Conservation (phyloP, 768 basidiomycete species). For the Cyathus striatus region DNA sequence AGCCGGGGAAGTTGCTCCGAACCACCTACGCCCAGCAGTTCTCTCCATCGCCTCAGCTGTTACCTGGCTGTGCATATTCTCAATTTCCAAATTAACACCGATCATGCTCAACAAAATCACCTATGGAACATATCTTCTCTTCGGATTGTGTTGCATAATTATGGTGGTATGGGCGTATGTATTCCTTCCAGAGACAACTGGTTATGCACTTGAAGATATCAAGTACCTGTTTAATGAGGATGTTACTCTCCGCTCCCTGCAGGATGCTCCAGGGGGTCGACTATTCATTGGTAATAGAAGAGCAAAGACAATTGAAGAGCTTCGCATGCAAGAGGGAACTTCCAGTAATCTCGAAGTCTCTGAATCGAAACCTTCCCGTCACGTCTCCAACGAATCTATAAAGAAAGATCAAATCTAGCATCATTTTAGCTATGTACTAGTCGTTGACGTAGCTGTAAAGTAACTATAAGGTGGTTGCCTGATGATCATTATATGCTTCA, state of each 20-base stretch:
- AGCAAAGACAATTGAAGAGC: slow-evolving; percentile 17
- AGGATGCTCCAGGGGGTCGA: slow-evolving; percentile 36
- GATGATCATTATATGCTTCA: no score
- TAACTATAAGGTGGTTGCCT: no score
- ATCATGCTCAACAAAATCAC: slow-evolving; percentile 26
- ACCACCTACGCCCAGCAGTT: slow-evolving; percentile 33
- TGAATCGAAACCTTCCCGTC: no score
- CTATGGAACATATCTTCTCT: slow-evolving; percentile 37
- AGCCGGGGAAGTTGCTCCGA: slow-evolving; percentile 38
- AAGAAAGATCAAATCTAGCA: no score
- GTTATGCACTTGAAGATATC: slow-evolving; percentile 41
- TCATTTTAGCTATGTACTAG: no score
- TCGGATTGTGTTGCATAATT: slow-evolving; percentile 34
- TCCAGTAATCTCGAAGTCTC: no score
- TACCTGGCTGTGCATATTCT: slow-evolving; percentile 43
- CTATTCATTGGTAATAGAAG: slow-evolving; percentile 23
- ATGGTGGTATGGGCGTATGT: slow-evolving; percentile 39
- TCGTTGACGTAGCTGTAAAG: no score
- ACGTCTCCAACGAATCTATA: no score
- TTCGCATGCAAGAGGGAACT: no score
- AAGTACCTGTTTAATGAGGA: slow-evolving; percentile 36
- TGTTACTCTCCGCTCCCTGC: slow-evolving; percentile 25
- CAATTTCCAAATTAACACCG: slow-evolving; percentile 36
- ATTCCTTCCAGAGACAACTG: slow-evolving; percentile 42
- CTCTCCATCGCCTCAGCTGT: slow-evolving; percentile 32